These are phyloP conservation scores for Leccinum fibrillosum DNA, from an alignment of 768 basidiomycete genomes.

Conservation along the genomic window DNA sequence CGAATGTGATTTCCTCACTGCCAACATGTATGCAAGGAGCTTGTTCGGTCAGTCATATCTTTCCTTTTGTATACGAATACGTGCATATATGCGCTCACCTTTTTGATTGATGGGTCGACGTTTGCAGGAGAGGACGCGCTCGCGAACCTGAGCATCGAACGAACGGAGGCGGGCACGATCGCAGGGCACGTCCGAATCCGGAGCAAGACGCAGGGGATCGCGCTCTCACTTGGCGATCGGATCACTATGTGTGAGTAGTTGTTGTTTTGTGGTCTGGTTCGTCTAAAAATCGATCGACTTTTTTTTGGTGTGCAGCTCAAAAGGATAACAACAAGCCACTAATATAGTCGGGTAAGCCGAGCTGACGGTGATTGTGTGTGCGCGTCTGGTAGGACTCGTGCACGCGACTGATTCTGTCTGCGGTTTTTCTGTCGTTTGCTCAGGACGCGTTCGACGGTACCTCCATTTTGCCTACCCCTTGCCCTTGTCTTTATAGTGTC, in stretches of 20 bases:
- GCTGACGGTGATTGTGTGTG: not conserved
- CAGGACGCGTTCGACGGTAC: not conserved
- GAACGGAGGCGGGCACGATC: conserved; percentile 75
- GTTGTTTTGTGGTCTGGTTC: not conserved
- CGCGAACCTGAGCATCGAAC: conserved; percentile 91
- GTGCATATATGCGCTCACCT: not conserved
- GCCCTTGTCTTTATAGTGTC: not conserved
- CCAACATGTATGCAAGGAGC: conserved; percentile 94
- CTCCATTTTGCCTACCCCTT: not conserved
- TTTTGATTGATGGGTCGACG: not conserved
- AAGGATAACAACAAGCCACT: conserved; percentile 37
- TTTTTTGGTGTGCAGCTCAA: conserved; percentile 34
- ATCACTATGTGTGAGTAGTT: conserved; percentile 57
- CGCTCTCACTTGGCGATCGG: conserved; percentile 87
- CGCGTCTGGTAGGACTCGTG: not conserved
- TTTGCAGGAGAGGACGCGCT: conserved; percentile 86
- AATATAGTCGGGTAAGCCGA: conserved; percentile 2
- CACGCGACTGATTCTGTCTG: not conserved
- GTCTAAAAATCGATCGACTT: not conserved
- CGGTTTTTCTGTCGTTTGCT: not conserved
- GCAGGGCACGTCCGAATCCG: conserved; percentile 94
- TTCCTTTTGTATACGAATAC: not conserved
- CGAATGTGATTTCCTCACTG: conserved; percentile 95
- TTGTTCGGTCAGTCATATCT: conserved; percentile 70
- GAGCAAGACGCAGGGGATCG: conserved; percentile 97